A percentile compares a stretch with the other conserved stretches of the same genome.
Conservation (phyloP, 75 land plant genomes). For the Pinus taeda region DNA sequence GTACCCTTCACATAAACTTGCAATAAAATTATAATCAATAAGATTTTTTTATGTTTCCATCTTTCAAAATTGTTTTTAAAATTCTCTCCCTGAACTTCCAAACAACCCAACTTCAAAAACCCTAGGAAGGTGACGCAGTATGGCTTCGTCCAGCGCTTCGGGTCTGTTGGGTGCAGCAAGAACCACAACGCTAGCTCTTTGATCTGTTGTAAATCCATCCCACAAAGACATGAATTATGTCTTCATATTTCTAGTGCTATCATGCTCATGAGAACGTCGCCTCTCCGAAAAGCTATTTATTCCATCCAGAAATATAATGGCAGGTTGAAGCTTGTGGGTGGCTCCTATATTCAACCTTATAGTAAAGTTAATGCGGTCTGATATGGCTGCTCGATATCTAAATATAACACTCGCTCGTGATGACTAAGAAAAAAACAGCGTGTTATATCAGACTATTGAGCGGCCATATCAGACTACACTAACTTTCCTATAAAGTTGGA, state of each 20-base stretch:
- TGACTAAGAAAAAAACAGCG: no score
- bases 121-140: conserved; percentile 80
- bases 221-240: not conserved
- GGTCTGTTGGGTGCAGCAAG: conserved; percentile 99
- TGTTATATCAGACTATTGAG: no score
- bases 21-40: no score
- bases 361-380: no score
- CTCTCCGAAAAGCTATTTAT: conserved; percentile 39
- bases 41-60: conserved; percentile 51
- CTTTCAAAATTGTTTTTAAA: conserved; percentile 80
- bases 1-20: no score
- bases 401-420: no score
- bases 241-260: not conserved
- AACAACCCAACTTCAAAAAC: conserved; percentile 95
- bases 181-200: conserved; percentile 92
- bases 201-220: not conserved
- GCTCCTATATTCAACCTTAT: no score
- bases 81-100: conserved; percentile 69
- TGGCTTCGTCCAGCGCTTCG: conserved; percentile 97
- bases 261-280: not conserved
- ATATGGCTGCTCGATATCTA: no score
- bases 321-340: no score
- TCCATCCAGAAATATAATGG: conserved; percentile 39
- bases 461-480: no score
- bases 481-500: no score